Base-by-base conservation (phyloP, 2,329 filamentous ascomycete genomes). In the Colletotrichum noveboracense region DNA sequence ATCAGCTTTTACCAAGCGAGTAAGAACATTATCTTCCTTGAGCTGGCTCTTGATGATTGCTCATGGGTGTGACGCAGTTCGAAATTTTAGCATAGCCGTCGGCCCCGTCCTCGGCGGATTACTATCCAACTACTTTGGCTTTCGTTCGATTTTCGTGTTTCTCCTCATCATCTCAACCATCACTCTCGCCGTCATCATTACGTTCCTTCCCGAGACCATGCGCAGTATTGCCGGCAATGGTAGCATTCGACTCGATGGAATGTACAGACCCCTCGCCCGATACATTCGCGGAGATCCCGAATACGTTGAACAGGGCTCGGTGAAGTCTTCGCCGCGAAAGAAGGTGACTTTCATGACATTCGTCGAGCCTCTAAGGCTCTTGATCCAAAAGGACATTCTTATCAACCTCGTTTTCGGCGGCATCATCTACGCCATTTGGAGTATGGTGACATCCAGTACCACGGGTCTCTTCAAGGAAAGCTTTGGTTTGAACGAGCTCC, bases 361-460 rank as follows among this genome's bases (percentile, higher is more conserved):
- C 24, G 32, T 86, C 2, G 80, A 80, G 7, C 86, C 87, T 0
- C 77, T 89, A 5, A 79, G 75, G 7, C 83, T 87, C 48, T 78
- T 89, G 8, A 56, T 75, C 3, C 84, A 88, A 32, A 87, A 85
- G 68, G 87, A 88, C 61, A 84, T 89, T 12, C 78, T 86, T 28
- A 78, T 85, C 21, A 85, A 84, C 12, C 77, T 89, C 3, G 67
- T 87, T 5, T 89, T 85, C 72, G 86, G 86, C 30, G 82, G 82
- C 13, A 74, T 82, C 18, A 70, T 80, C 8, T 82, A 82, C 64
- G 83, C 87, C 0, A 82, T 86, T 10, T 88, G 87, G 86, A 87
- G 84, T 21, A 89, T 89, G 87, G 85, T 89, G 6, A 87, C 85
- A 12, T 83, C 85, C 2, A 85, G 82, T 16, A 87, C 87, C 3